Conservation (phyloP, 805 yeast species). For the Kodamaea kaohsiungensis region DNA sequence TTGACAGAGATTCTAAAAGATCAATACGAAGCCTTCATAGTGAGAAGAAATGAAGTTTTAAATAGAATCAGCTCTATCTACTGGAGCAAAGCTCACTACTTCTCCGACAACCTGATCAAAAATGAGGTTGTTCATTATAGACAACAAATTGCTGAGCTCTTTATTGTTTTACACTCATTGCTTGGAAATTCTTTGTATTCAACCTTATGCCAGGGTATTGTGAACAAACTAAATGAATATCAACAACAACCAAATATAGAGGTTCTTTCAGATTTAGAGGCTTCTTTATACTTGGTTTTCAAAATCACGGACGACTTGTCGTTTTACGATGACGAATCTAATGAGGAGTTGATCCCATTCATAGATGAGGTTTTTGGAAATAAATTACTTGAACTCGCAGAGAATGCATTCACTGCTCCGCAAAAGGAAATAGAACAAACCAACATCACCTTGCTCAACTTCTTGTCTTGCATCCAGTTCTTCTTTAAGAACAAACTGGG, state of each 20-base stretch:
- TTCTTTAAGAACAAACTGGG: constrained; percentile 55
- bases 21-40: constrained; percentile 15
- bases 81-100: constrained; percentile 64
- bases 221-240: constrained; percentile 18
- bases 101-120: constrained; percentile 17
- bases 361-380: constrained; percentile 25
- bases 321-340: constrained; percentile 37
- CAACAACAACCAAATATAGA: neutral
- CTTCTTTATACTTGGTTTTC: constrained; percentile 58
- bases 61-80: constrained; percentile 58
- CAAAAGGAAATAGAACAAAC: constrained; percentile 6
- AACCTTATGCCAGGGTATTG: constrained; percentile 40
- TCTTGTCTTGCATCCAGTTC: constrained; percentile 60
- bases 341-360: constrained; percentile 25
- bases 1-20: constrained; percentile 13
- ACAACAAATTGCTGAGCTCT: constrained; percentile 72
- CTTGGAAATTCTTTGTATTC: constrained; percentile 54
- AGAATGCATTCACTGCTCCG: neutral
- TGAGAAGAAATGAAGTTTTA: constrained; percentile 36
- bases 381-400: constrained; percentile 19
- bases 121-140: constrained; percentile 70
- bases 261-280: constrained; percentile 50
- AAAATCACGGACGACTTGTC: constrained; percentile 56
- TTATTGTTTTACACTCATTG: constrained; percentile 69
- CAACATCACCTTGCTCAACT: constrained; percentile 48